Conservation (phyloP, 108 stramenopile species). For the Ochromonas danica region DNA sequence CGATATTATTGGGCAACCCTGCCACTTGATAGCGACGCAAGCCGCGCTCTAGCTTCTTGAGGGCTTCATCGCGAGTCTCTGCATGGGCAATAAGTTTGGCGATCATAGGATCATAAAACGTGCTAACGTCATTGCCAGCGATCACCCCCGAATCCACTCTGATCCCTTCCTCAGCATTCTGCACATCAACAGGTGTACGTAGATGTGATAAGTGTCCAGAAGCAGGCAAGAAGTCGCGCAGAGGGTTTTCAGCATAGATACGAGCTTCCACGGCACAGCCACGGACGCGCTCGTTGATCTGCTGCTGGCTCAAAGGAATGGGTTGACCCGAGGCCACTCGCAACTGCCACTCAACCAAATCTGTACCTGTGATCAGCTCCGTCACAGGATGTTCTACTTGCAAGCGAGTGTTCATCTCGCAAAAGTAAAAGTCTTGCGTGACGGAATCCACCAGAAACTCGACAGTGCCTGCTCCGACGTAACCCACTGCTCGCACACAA, state of each 20-base stretch:
- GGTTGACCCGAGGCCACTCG: slow-evolving; percentile 83
- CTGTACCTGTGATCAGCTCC: slow-evolving; percentile 80
- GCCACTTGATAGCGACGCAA: slow-evolving; percentile 67
- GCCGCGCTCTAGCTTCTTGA: slow-evolving; percentile 60
- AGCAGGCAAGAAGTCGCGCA: slow-evolving; percentile 59
- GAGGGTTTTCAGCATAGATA: slow-evolving; percentile 63
- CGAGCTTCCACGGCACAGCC: slow-evolving; percentile 67
- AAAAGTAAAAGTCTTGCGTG: slow-evolving; percentile 82
- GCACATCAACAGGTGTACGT: slow-evolving; percentile 26
- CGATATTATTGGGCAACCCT: slow-evolving; percentile 79
- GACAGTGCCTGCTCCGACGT: slow-evolving; percentile 96
- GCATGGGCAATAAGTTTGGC: slow-evolving; percentile 59
- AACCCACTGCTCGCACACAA: slow-evolving; percentile 73
- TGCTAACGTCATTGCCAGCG: slow-evolving; percentile 59
- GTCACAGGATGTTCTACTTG: slow-evolving; percentile 92
- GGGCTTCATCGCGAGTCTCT: slow-evolving; percentile 54
- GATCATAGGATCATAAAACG: slow-evolving; percentile 63
- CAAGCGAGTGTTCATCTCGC: slow-evolving; percentile 92
- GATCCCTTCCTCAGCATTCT: slow-evolving; percentile 28
- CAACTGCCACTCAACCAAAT: slow-evolving; percentile 89
- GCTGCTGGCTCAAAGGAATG: slow-evolving; percentile 53
- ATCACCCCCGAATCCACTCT: slow-evolving; percentile 59
- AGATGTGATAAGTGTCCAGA: slow-evolving; percentile 57
- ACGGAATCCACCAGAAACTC: slow-evolving; percentile 83
- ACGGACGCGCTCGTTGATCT: slow-evolving; percentile 32